Base-by-base conservation (phyloP, 192 early-diverging fungal genomes). In the Coemansia sp. region DNA sequence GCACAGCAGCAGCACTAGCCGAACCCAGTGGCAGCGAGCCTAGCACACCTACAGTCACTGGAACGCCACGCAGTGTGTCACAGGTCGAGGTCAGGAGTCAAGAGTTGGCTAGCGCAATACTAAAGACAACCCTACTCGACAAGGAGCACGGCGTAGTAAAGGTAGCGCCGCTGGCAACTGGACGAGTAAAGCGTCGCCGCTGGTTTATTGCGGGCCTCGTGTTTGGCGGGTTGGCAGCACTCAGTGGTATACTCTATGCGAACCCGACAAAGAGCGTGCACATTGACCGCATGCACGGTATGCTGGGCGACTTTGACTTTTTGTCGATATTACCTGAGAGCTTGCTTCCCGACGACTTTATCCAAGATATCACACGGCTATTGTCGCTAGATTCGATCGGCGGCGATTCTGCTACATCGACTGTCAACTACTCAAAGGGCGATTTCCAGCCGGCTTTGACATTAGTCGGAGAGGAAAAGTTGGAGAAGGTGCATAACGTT, bases 321-420 rank as follows among this genome's bases (percentile, higher is more conserved):
- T 67, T 81, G 12, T 86, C 88, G 20, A 79, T 90, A 61, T 69
- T 93, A 16, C 92, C 92, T 29, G 85, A 88, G 7, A 87, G 87
- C 57, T 85, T 90, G 71, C 71, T 89, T 15, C 84, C 90, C 0
- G 92, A 93, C 49, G 92, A 93, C 46, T 81, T 93, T 61, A 76
- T 92, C 51, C 82, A 80, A n/a, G 90, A 93, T 71, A 76, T 93
- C 18, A 87, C 89, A 8, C 74, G 74, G 15, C 67, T 85, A 43
- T 69, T 85, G 55, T 87, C 87, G 52, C 75, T 88, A 29, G 76
- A 77, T 6, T 54, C 42, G 27, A 36, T 44, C 20, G 70, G 43
- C 5, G 31, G 33, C 49, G 61, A 22, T 4, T 22, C 38, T 16
- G 36, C 27, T 7, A 24, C 65, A 27, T 46, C 52, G 31, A 62